Evolutionary conservation across 495 filamentous ascomycete genomes (phyloP).

Genomic region (Hypoxylon intermedium): DNA sequence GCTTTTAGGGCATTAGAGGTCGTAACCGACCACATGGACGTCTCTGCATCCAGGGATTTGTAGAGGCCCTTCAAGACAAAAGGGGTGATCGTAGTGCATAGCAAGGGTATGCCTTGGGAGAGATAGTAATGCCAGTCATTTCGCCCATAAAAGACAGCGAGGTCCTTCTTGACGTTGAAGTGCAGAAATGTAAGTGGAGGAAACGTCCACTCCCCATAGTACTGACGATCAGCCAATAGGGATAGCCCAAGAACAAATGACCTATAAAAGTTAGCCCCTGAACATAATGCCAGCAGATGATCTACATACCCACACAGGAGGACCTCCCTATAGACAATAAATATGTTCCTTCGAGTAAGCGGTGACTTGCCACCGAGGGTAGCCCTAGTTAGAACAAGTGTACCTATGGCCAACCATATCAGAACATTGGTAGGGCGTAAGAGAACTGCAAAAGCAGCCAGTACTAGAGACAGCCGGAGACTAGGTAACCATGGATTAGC

Average conservation of each 20-base stretch:
- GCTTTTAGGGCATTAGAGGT: slow-evolving; percentile 59
- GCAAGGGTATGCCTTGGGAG: slow-evolving; percentile 84
- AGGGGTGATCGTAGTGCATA: slow-evolving; percentile 83
- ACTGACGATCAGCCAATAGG: slow-evolving; percentile 73
- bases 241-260: slow-evolving; percentile 66
- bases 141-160: slow-evolving; percentile 90
- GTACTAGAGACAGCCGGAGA: slow-evolving; percentile 70
- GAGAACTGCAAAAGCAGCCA: slow-evolving; percentile 84
- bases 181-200: slow-evolving; percentile 88
- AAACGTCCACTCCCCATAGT: slow-evolving; percentile 88
- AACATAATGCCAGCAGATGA: slow-evolving; percentile 20
- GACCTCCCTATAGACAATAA: slow-evolving; percentile 66
- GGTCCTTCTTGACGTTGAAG: slow-evolving; percentile 86
- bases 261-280: slow-evolving; percentile 44
- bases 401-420: slow-evolving; percentile 73
- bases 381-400: slow-evolving; percentile 51
- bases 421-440: slow-evolving; percentile 89
- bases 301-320: slow-evolving; percentile 66
- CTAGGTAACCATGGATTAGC: slow-evolving; percentile 41
- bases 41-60: slow-evolving; percentile 47
- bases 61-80: slow-evolving; percentile 74
- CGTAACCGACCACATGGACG: slow-evolving; percentile 39
- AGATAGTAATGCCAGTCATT: slow-evolving; percentile 95
- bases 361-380: slow-evolving; percentile 48
- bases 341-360: slow-evolving; percentile 52